Evolutionary conservation across 225 moss, liverwort and hornwort species (phyloP).

Genomic region (Thuidium tamariscinum): DNA sequence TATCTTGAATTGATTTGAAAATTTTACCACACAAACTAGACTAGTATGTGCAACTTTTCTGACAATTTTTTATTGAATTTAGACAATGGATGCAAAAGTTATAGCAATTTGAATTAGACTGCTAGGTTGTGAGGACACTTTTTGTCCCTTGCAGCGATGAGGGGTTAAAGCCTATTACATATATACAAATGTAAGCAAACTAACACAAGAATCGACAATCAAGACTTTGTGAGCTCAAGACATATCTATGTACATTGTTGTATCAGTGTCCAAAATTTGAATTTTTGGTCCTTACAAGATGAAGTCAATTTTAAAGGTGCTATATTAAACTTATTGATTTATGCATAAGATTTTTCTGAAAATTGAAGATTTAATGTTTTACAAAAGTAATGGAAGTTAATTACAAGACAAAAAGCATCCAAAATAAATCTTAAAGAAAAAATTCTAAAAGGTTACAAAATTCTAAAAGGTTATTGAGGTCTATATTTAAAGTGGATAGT

Average conservation of each 20-base stretch:
- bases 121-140: no score
- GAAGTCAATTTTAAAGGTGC: neutral
- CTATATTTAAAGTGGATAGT: no score
- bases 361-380: accelerated
- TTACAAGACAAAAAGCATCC: neutral
- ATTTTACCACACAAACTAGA: no score
- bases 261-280: neutral
- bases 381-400: neutral
- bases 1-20: no score
- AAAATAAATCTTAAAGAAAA: neutral
- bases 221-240: neutral
- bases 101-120: no score
- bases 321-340: neutral
- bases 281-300: no score
- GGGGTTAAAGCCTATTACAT: neutral
- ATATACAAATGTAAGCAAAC: neutral
- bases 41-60: no score
- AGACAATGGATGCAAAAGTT: no score
- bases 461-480: no score
- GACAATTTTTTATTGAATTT: no score
- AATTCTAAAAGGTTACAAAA: neutral
- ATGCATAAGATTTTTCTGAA: neutral
- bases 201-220: neutral
- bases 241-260: neutral
- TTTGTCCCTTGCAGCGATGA: no score